Base-by-base conservation (phyloP, 2,329 filamentous ascomycete genomes). In the Trichoderma sp. region DNA sequence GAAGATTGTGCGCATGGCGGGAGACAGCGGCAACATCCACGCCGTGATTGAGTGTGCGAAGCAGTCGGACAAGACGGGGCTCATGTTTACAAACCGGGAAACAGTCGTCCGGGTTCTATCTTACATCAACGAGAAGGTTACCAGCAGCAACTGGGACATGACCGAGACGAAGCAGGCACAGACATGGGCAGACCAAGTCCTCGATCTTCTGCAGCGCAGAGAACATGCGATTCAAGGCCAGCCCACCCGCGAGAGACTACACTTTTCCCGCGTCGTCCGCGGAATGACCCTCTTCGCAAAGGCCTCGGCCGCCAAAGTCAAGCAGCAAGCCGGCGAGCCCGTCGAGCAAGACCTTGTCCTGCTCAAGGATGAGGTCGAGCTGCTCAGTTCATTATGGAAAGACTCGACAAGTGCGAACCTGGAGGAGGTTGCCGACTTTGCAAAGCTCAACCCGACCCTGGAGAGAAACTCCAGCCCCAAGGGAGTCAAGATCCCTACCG, bases 41-140 rank as follows among this genome's bases (percentile, higher is more conserved):
- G 73, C 80, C 14, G 76, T 88, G 39, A 80, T 89, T 71, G 84
- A 87, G 70, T 83, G 82, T 72, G 82, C 84, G 52, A 83, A 83
- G 72, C 78, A 80, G 71, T 80, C 79, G 66, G 76, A 80, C 34
- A 78, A 79, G 75, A 87, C 86, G 1, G 82, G 81, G 5, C 77
- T 86, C 71, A 71, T 75, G 49, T 77, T 88, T 30, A 75, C 81
- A 55, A 71, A 72, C 18, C 79, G 78, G 67, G 82, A 85, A 73
- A 78, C 76, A 68, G 79, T 83, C 7, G 69, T 73, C 14, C 70
- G 74, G 5, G 59, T 79, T 4, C 68, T 81, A 54, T 66, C 71
- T 5, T 69, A 39, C 63, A 73, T 79, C 70, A 78, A 77, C 72
- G 58, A 70, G 52, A 82, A 80, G 75, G 83, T 85, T 55, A 71